Base-by-base conservation (phyloP, 2,329 filamentous ascomycete genomes). In the Sporothrix sp. region DNA sequence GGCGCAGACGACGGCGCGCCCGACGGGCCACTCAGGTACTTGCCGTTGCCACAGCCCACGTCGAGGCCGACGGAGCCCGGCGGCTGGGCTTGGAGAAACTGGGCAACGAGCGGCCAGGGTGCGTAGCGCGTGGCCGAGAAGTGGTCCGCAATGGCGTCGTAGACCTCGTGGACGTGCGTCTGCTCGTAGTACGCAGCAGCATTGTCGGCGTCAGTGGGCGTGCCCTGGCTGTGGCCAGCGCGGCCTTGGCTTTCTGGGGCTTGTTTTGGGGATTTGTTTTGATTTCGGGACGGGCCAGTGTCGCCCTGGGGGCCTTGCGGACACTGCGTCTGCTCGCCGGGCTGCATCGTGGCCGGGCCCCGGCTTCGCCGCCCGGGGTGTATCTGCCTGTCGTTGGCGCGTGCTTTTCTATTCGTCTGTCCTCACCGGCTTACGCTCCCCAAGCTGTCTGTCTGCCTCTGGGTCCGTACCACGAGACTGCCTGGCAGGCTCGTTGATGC, bases 11-110 rank as follows among this genome's bases (percentile, higher is more conserved):
- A 6, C 36, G 40, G n/a, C 10, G 36, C 48, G 7, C 28, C 51
- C 18, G 39, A 32, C n/a, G 23, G 27, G 11, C 43, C 43, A 20
- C 20, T 53, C 54, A 97, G 72, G 65, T 97, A 96, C 73, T 97
- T 97, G 58, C 93, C 93, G 69, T 98, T 98, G 53, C 93, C 93
- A 68, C 93, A 97, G 54, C 93, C 93, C 51, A 97, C 75, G 67
- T 98, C 93, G 28, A 95, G 74, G 9, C 93, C 93, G 51, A 97
- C 69, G 45, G 86, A 78, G 23, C 90, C 91, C 11, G 81, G 69
- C 0, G 74, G 63, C 43, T 85, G 77, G 28, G 71, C 70, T 45
- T 73, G 69, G 32, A 97, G 76, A 65, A 96, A 97, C 32, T 73
- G 72, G 56, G 89, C 79, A 51, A 97, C 86, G 59, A 94, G 84